Evolutionary conservation across 768 basidiomycete species (phyloP).

Genomic region (Sporobolomyces roseus): DNA sequence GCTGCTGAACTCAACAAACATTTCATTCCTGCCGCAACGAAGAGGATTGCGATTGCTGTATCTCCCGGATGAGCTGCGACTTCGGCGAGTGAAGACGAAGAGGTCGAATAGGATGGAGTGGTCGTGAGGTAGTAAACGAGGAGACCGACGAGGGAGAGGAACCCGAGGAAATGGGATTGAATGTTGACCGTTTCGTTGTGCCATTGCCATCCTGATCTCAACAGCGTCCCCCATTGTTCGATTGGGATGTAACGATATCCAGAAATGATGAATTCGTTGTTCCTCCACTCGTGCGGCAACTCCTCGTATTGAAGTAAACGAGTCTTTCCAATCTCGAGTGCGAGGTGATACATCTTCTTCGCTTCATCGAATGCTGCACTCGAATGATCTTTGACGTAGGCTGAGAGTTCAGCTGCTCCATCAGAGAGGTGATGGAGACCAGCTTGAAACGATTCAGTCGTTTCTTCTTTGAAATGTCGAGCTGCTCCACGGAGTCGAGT

Average conservation of each 20-base stretch:
- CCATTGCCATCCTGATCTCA: slow-evolving; percentile 35
- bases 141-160: slow-evolving; percentile 39
- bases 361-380: slow-evolving; percentile 29
- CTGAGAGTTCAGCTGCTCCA: slow-evolving; percentile 26
- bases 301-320: slow-evolving; percentile 45
- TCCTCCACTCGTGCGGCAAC: slow-evolving; percentile 45
- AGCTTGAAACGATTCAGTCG: slow-evolving; percentile 7
- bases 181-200: slow-evolving; percentile 47
- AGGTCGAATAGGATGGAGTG: slow-evolving; percentile 23
- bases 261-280: slow-evolving; percentile 44
- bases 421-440: slow-evolving; percentile 17
- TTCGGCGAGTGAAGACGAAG: slow-evolving; percentile 23
- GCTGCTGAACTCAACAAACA: slow-evolving; percentile 45
- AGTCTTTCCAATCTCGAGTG: slow-evolving; percentile 38
- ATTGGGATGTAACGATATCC: slow-evolving; percentile 47
- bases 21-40: slow-evolving; percentile 44
- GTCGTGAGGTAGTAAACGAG: slow-evolving; percentile 34
- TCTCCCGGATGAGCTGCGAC: slow-evolving; percentile 35
- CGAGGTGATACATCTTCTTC: slow-evolving; percentile 30
- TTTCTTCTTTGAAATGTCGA: slow-evolving; percentile 18
- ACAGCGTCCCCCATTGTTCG: slow-evolving; percentile 40
- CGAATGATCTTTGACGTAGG: slow-evolving; percentile 13
- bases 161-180: slow-evolving; percentile 43
- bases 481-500: slow-evolving; percentile 11
- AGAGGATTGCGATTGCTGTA: slow-evolving; percentile 42